A percentile compares a stretch with the other conserved stretches of the same genome.
Evolutionary conservation across 768 basidiomycete genomes (phyloP).

Genomic region (Trametes cinnabarina): DNA sequence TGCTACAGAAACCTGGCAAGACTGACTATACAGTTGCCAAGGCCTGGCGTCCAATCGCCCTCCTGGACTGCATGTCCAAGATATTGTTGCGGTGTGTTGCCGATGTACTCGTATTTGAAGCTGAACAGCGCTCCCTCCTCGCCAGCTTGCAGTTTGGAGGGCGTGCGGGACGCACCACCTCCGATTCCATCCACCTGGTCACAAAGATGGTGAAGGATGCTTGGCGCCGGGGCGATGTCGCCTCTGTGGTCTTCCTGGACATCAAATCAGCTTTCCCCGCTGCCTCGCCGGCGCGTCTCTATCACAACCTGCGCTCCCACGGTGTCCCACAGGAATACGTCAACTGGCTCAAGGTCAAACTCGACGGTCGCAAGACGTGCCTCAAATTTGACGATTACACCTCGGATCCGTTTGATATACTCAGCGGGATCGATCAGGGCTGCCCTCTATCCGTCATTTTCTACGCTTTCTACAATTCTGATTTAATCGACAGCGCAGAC

Average conservation of each 20-base stretch:
- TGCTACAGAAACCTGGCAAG: constrained; percentile 38
- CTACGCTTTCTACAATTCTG: constrained; percentile 33
- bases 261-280: constrained; percentile 36
- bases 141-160: constrained; percentile 26
- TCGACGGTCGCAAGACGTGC: constrained; percentile 15
- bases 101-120: constrained; percentile 2
- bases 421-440: constrained; percentile 33
- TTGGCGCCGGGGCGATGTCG: constrained; percentile 27
- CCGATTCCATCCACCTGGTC: constrained; percentile 26
- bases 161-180: constrained; percentile 20
- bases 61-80: constrained; percentile 29
- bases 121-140: constrained; percentile 14
- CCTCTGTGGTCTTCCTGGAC: constrained; percentile 28
- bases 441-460: constrained; percentile 30
- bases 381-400: constrained; percentile 28
- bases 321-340: constrained; percentile 20
- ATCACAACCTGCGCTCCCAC: constrained; percentile 14
- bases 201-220: constrained; percentile 21
- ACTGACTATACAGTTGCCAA: constrained; percentile 34
- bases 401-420: constrained; percentile 18
- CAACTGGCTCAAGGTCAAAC: constrained; percentile 16
- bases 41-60: constrained; percentile 39
- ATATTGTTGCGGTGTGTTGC: constrained; percentile 24
- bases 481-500: constrained; percentile 17
- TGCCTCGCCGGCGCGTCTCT: constrained; percentile 4